Evolutionary conservation across 2,329 filamentous ascomycete genomes (phyloP), one percentile per base, ranked within the genome.

Genomic region (Colletotrichum cereale): DNA sequence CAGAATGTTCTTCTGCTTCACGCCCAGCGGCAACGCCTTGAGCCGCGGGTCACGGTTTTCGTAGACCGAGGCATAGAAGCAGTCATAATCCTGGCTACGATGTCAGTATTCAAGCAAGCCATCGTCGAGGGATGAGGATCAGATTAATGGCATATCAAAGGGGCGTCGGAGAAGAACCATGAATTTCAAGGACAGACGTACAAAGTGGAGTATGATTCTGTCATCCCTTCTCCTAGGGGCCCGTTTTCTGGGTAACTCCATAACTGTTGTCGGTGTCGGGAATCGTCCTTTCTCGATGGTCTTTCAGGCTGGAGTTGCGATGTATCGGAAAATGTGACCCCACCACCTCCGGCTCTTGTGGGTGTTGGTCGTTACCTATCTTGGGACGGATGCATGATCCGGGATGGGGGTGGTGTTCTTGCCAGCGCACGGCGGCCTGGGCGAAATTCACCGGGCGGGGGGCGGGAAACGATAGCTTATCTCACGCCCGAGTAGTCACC

Each of bases 21-120:
- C 90, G 44, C 94, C 95, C 42, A 98, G 84, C 8, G 95, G 94
- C 24, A 92, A 83, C 1, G 87, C 86, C 78, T 90, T 94, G 68
- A 98, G 85, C 2, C 87, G 84, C 0, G 95, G 94, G 74, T 93
- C 90, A 78, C 93, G 92, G 74, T 92, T 91, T 82, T 98, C 95
- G 75, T 96, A 92, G 11, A 96, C 95, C 61, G 94, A 94, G 29
- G 95, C 95, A 80, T 98, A 98, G 85, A 98, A 98, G 84, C 94
- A 97, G 84, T 96, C 93, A 80, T 95, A 93, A 81, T 93, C 90
- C 90, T 92, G 67, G 14, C 24, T 36, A 55, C 62, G 34, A 11
- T 34, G 55, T 73, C 58, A 64, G 56, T 61, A 48, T 29, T 36
- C 38, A 31, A 24, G 24, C 8, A 47, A 11, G n/a, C 29, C 50